Conservation (phyloP, 140 eudicot species). For the Ambrosia hybrid region DNA sequence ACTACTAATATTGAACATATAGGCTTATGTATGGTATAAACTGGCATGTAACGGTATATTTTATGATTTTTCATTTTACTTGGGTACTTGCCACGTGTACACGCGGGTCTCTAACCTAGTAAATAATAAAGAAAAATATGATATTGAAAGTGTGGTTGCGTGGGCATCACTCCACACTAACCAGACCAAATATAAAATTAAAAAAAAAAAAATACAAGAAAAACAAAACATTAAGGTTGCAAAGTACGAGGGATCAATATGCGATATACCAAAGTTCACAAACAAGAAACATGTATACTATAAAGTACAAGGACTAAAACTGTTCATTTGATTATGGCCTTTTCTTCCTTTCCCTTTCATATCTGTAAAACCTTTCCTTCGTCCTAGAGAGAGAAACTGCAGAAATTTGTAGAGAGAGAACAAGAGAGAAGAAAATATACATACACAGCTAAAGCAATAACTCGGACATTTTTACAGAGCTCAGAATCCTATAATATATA, state of each 20-base stretch:
- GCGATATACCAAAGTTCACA: background rate
- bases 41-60: too few species aligned
- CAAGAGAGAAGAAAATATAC: conserved; percentile 24
- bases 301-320: conserved; percentile 18
- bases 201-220: too few species aligned
- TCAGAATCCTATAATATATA: conserved; percentile 20
- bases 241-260: conserved; percentile 8
- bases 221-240: background rate
- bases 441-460: conserved; percentile 19
- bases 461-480: conserved; percentile 32
- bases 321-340: conserved; percentile 10
- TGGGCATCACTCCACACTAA: too few species aligned
- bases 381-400: conserved; percentile 46
- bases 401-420: conserved; percentile 20
- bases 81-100: too few species aligned
- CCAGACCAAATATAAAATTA: too few species aligned
- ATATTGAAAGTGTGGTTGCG: too few species aligned
- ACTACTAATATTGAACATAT: too few species aligned
- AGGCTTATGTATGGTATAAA: too few species aligned
- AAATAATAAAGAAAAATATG: too few species aligned
- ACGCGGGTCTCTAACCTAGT: too few species aligned
- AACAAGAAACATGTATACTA: conserved; percentile 2
- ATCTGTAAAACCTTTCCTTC: conserved; percentile 46
- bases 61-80: too few species aligned
- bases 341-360: conserved; percentile 38